These are phyloP conservation scores for Chloranthus sessilifolius DNA, from an alignment of 164 flowering plant genomes.

Conservation along the genomic window DNA sequence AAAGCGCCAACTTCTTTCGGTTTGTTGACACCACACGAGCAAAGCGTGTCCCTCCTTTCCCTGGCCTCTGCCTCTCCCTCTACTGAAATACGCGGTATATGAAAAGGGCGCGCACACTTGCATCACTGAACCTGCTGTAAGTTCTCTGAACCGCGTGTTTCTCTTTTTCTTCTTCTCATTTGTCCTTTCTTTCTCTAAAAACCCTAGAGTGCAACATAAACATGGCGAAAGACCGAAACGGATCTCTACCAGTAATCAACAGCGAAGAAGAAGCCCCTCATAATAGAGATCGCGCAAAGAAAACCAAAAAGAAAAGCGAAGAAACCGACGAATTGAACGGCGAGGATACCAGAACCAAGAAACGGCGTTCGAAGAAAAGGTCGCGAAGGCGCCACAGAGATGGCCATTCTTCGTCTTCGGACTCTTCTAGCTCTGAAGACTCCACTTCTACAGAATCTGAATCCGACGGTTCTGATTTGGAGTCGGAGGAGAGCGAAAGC, in stretches of 20 bases:
- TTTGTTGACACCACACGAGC: no score
- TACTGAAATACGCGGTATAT: no score
- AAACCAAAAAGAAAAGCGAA: constrained; percentile 22
- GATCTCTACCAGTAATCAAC: constrained; percentile 12
- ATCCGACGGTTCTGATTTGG: constrained; percentile 11
- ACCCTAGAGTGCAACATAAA: not conserved
- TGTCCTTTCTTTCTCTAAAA: no score
- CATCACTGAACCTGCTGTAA: no score
- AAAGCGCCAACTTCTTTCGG: no score
- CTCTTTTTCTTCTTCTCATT: no score
- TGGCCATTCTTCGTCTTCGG: constrained; percentile 11
- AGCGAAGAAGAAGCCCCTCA: constrained; percentile 11
- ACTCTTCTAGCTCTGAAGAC: constrained; percentile 11
- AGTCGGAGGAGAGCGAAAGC: constrained; percentile 19
- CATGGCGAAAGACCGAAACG: constrained; percentile 38
- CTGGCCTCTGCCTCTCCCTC: no score
- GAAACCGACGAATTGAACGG: constrained; percentile 5
- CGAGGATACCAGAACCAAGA: constrained; percentile 1
- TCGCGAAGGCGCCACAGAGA: constrained; percentile 11
- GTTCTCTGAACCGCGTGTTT: no score
- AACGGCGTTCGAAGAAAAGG: constrained; percentile 9
- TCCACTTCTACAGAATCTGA: constrained; percentile 16
- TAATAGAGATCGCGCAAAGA: constrained; percentile 16
- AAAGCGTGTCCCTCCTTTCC: no score
- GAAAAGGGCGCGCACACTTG: no score